phyloP scores from a whole-genome alignment of 1,284 basidiomycete genomes.

The Peniophora sp. region DNA sequence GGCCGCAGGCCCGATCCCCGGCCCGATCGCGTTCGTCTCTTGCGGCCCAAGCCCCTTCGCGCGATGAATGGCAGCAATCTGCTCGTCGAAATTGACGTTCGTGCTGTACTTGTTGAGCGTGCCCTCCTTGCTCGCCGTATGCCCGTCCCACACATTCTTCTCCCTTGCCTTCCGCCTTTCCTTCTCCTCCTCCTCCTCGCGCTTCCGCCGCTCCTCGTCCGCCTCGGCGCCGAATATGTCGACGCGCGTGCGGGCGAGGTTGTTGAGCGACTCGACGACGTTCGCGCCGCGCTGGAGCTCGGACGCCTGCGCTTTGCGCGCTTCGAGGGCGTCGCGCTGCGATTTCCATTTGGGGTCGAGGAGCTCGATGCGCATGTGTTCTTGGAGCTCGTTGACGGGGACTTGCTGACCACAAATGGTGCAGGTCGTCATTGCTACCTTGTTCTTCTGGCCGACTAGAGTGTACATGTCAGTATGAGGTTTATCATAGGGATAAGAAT shows the following conservation, averaged over 20 bases:
- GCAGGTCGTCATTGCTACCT: constrained; percentile 78
- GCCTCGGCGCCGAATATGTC: constrained; percentile 92
- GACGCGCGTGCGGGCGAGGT: constrained; percentile 84
- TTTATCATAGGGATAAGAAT: constrained; percentile 2
- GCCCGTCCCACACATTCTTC: constrained; percentile 94
- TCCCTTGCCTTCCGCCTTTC: constrained; percentile 77
- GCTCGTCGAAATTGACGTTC: constrained; percentile 88
- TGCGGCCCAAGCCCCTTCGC: constrained; percentile 82
- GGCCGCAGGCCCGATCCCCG: constrained; percentile 74
- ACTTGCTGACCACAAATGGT: constrained; percentile 93
- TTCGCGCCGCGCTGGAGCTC: constrained; percentile 87
- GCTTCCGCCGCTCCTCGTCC: constrained; percentile 81
- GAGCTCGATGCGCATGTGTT: constrained; percentile 97
- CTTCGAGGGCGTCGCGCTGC: constrained; percentile 80
- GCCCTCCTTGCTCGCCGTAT: constrained; percentile 82
- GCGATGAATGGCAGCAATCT: constrained; percentile 89
- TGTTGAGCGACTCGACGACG: constrained; percentile 85
- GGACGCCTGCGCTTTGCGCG: constrained; percentile 83
- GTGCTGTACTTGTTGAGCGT: constrained; percentile 87
- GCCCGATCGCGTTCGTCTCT: constrained; percentile 69
- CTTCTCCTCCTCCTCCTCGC: constrained; percentile 78
- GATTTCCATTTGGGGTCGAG: constrained; percentile 98
- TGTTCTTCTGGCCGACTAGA: constrained; percentile 61
- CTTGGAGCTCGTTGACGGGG: constrained; percentile 88
- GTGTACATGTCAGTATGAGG: constrained; percentile 6